Evolutionary conservation across 352 stramenopile species (phyloP).

Genomic region (Phytophthora sp.): DNA sequence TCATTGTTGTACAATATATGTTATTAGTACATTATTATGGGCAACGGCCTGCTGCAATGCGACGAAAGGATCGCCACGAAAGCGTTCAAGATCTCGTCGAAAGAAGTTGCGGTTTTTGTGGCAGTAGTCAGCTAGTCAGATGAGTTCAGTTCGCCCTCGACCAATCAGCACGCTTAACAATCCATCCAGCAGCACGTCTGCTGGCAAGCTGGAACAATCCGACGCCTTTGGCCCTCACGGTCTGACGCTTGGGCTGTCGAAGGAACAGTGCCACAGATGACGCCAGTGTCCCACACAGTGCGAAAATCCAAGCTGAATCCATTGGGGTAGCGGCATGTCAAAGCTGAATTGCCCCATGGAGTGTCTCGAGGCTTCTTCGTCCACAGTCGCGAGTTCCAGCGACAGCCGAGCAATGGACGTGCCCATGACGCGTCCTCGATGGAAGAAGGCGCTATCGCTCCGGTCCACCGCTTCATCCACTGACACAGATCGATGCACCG

Average conservation of each 20-base stretch:
- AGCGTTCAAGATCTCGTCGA: slow-evolving; percentile 7
- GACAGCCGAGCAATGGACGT: slow-evolving; percentile 23
- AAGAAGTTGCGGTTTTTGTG: slow-evolving; percentile 28
- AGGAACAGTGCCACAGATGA: slow-evolving; percentile 8
- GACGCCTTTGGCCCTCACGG: neutral
- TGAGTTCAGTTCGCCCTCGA: neutral
- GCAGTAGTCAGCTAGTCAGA: slow-evolving; percentile 20
- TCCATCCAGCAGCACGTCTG: slow-evolving; percentile 13
- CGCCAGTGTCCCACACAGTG: slow-evolving; percentile 14
- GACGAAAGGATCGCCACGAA: slow-evolving; percentile 6
- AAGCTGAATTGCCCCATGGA: slow-evolving; percentile 8
- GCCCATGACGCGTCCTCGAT: slow-evolving; percentile 15
- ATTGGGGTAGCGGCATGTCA: slow-evolving; percentile 21
- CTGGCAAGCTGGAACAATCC: slow-evolving; percentile 8
- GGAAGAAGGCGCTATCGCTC: slow-evolving; percentile 37
- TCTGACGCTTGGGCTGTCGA: slow-evolving; percentile 8
- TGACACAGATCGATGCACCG: slow-evolving; percentile 32
- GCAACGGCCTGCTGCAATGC: neutral
- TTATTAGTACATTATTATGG: too few relatives aligned
- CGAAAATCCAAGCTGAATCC: slow-evolving; percentile 30
- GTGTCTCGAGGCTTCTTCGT: slow-evolving; percentile 21
- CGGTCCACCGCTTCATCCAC: slow-evolving; percentile 26
- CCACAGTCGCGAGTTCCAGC: slow-evolving; percentile 25
- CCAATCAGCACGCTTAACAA: slow-evolving; percentile 12
- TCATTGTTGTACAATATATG: too few relatives aligned